Evolutionary conservation across 73 alveolate genomes (phyloP).

Genomic region (Paramecium primaurelia): DNA sequence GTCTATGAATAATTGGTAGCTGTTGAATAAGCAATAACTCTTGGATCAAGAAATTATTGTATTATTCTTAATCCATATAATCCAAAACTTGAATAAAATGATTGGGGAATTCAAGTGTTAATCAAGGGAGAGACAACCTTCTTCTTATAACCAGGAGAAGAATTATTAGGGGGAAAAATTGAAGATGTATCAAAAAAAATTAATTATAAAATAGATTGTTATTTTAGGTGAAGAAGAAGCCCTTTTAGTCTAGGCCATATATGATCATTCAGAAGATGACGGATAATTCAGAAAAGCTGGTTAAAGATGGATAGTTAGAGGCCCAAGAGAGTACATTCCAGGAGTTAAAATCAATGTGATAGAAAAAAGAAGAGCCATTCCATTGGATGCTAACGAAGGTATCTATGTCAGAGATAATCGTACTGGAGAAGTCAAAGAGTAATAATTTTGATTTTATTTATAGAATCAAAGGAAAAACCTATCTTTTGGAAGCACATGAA

Average conservation of each 20-base stretch:
- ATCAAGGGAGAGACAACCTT: constrained; percentile 75
- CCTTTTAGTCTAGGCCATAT: constrained; percentile 68
- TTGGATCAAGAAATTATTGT: constrained; percentile 70
- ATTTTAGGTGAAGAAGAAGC: constrained; percentile 84
- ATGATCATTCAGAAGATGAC: constrained; percentile 45
- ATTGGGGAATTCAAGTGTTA: constrained; percentile 69
- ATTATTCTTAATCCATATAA: constrained; percentile 68
- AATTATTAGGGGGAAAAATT: background rate
- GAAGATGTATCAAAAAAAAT: background rate
- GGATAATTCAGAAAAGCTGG: constrained; percentile 67
- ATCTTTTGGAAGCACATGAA: constrained; percentile 72
- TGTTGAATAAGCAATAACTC: constrained; percentile 61
- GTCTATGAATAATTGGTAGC: constrained; percentile 69
- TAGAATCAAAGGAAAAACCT: constrained; percentile 76
- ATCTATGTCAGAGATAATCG: constrained; percentile 73
- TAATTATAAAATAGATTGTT: constrained; percentile 50
- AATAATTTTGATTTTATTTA: background rate
- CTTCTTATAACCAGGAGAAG: constrained; percentile 82
- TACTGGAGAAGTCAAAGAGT: constrained; percentile 77
- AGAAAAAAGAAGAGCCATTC: constrained; percentile 76
- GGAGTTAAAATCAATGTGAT: constrained; percentile 65
- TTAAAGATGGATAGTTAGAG: constrained; percentile 78
- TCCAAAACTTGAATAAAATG: constrained; percentile 41
- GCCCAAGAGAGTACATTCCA: constrained; percentile 84
- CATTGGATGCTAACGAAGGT: constrained; percentile 85